A percentile compares a stretch with the other conserved stretches of the same genome.
These are phyloP conservation scores for Dictyostelium purpureum DNA, from an alignment of 78 protist genomes.

Conservation along the genomic window DNA sequence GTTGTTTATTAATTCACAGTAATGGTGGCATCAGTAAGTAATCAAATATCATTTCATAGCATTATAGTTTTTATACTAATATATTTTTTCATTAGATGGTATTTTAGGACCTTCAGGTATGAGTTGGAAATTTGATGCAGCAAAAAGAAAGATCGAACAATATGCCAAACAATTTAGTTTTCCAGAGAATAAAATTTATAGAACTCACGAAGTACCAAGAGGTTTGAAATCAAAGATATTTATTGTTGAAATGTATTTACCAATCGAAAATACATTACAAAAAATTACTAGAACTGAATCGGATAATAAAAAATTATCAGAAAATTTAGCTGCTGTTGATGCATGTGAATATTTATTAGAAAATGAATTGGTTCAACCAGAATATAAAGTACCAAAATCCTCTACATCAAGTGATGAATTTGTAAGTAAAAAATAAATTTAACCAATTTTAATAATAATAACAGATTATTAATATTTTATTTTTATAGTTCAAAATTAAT, in stretches of 20 bases:
- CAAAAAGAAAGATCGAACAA: neutral
- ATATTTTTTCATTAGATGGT: neutral
- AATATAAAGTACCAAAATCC: slow-evolving; percentile 1
- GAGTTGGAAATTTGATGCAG: slow-evolving; percentile 32
- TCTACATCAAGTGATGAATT: neutral
- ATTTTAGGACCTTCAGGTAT: slow-evolving; percentile 33
- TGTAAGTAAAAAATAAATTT: neutral
- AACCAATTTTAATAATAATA: neutral
- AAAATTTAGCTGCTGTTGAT: slow-evolving; percentile 23
- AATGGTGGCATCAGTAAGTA: neutral
- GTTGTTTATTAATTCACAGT: slow-evolving; percentile 9
- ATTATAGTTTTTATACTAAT: neutral
- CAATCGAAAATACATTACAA: neutral
- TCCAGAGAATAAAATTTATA: neutral
- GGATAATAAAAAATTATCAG: slow-evolving; percentile 13
- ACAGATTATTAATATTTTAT: neutral
- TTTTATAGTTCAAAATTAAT: neutral
- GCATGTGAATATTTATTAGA: slow-evolving; percentile 23
- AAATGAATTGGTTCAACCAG: slow-evolving; percentile 10
- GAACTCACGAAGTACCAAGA: neutral
- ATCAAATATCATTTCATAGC: neutral
- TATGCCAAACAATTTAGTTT: neutral
- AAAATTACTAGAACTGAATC: slow-evolving; percentile 3
- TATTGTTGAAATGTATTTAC: slow-evolving; percentile 20
- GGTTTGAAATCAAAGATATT: neutral